phyloP scores from a whole-genome alignment of 345 rosid genomes.

The Moricandia moricandioides region DNA sequence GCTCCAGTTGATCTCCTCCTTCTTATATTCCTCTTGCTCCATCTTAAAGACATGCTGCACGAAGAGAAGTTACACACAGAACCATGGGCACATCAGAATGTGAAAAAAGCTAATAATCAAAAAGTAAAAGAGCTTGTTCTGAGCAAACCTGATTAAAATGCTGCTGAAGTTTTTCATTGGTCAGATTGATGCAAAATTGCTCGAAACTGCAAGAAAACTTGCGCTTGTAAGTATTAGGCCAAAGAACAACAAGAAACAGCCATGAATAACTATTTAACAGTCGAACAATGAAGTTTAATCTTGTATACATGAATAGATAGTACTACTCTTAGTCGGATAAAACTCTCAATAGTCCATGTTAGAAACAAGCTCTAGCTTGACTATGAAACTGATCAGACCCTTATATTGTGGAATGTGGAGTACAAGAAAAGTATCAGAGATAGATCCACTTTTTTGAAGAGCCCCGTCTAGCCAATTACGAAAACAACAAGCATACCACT shows the following conservation, averaged over 20 bases:
- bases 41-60: constrained; percentile 97
- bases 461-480: constrained; percentile 38
- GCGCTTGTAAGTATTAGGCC: constrained; percentile 3
- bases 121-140: constrained; percentile 12
- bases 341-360: neutral
- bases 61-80: constrained; percentile 29
- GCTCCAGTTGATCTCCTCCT: constrained; percentile 98
- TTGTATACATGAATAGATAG: neutral
- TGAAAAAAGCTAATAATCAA: constrained; percentile 25
- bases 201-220: constrained; percentile 72
- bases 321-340: constrained; percentile 1
- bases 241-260: constrained; percentile 21
- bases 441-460: constrained; percentile 2
- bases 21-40: constrained; percentile 99
- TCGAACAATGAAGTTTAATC: constrained; percentile 15
- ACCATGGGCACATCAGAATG: constrained; percentile 18
- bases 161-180: constrained; percentile 98
- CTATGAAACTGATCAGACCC: constrained; percentile 19
- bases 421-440: neutral
- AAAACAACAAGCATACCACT: constrained; percentile 60
- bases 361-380: constrained; percentile 12
- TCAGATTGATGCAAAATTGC: constrained; percentile 99
- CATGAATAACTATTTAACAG: constrained; percentile 1
- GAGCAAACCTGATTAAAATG: constrained; percentile 94
- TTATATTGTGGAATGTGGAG: constrained; percentile 5